Evolutionary conservation across 73 alveolate genomes (phyloP).

Genomic region (Uronychia binucleata): DNA sequence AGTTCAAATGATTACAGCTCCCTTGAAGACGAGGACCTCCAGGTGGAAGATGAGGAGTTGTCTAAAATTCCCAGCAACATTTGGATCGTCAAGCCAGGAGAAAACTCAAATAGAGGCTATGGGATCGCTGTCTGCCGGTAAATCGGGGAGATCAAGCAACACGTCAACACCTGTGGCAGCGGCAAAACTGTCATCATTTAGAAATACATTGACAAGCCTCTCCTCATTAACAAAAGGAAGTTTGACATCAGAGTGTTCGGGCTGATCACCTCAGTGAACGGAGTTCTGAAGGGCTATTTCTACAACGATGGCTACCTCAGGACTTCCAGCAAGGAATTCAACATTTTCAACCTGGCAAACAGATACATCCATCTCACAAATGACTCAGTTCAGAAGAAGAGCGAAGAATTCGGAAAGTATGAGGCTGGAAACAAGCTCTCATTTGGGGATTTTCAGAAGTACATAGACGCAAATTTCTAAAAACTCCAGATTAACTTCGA

Average conservation of each 20-base stretch:
- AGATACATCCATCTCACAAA: conserved; percentile 74
- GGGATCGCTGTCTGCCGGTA: neutral
- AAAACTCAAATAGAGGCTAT: neutral
- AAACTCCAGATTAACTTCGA: conserved; percentile 3
- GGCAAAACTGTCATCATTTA: conserved; percentile 16
- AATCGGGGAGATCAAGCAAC: neutral
- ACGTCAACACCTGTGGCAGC: neutral
- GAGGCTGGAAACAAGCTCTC: conserved; percentile 81
- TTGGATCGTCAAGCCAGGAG: neutral
- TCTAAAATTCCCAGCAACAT: neutral
- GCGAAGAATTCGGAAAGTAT: conserved; percentile 59
- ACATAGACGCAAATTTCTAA: conserved; percentile 28
- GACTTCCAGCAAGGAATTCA: conserved; percentile 64
- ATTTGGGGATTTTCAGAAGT: conserved; percentile 61
- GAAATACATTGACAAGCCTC: conserved; percentile 45
- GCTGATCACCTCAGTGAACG: conserved; percentile 30
- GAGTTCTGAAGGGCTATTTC: conserved; percentile 36
- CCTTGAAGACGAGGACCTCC: neutral
- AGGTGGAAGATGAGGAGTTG: neutral
- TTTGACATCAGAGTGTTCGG: conserved; percentile 51
- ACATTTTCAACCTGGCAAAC: conserved; percentile 52
- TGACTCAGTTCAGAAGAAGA: conserved; percentile 76
- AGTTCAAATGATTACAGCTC: neutral
- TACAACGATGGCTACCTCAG: conserved; percentile 75
- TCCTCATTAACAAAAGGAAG: conserved; percentile 38